Evolutionary conservation across 139 green algal species (phyloP).

Genomic region (Desmodesmus armatus): DNA sequence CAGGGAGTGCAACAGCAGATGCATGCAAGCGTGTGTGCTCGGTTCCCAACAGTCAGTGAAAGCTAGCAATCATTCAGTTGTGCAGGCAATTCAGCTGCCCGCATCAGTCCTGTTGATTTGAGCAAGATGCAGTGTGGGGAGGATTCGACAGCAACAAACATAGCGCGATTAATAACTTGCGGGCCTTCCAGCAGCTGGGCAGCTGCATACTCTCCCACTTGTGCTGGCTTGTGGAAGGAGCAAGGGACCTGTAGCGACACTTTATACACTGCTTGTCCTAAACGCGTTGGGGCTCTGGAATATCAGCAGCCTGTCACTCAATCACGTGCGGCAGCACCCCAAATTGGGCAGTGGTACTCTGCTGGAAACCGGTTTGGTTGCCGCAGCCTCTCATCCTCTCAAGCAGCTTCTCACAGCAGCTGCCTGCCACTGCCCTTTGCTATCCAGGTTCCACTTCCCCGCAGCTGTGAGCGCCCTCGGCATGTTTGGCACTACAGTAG

Average conservation of each 20-base stretch:
- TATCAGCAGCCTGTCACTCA: not conserved
- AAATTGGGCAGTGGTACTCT: not conserved
- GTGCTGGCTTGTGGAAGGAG: too few species aligned
- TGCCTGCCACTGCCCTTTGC: not conserved
- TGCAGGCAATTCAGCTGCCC: too few species aligned
- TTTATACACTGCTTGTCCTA: not conserved
- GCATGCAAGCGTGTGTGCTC: too few species aligned
- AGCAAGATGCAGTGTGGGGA: not conserved
- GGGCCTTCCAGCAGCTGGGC: not conserved
- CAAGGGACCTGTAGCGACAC: not conserved
- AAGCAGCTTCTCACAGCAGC: not conserved
- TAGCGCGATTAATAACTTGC: too few species aligned
- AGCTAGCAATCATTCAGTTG: too few species aligned
- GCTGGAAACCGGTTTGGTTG: not conserved
- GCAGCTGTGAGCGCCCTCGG: constrained; percentile 54
- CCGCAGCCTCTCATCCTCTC: not conserved
- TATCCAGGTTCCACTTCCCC: constrained; percentile 52
- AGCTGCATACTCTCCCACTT: not conserved
- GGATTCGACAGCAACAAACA: not conserved
- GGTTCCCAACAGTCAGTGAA: too few species aligned
- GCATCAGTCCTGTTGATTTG: too few species aligned
- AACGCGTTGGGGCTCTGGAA: not conserved
- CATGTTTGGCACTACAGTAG: constrained; percentile 43
- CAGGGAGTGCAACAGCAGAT: too few species aligned
- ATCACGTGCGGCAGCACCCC: not conserved